Conservation (phyloP, 768 basidiomycete species). For the Phallus indusiatus region DNA sequence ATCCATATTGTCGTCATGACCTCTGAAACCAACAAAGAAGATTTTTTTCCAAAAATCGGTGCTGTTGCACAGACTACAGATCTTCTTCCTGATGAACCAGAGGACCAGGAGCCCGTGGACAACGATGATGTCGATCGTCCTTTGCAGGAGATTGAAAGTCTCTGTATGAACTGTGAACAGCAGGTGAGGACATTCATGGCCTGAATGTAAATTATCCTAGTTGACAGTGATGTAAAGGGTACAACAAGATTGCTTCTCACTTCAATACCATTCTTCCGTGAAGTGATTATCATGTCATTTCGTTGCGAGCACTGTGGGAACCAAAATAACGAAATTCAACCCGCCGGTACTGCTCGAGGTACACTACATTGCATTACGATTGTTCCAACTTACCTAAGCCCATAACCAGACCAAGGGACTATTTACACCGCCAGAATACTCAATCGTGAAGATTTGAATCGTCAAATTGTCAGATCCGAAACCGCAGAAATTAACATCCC, state of each 20-base stretch:
- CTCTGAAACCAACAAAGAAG: neutral
- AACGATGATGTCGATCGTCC: constrained; percentile 49
- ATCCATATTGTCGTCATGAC: neutral
- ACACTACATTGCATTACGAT: constrained; percentile 19
- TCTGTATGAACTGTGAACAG: constrained; percentile 91
- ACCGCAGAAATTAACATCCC: constrained; percentile 76
- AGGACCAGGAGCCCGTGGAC: constrained; percentile 13
- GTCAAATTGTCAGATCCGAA: constrained; percentile 87
- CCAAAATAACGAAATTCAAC: constrained; percentile 89
- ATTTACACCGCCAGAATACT: constrained; percentile 75
- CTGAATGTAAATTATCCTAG: neutral
- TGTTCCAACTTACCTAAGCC: neutral
- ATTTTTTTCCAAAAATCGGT: constrained; percentile 53
- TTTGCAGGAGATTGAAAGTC: constrained; percentile 77
- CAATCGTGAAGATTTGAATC: constrained; percentile 68
- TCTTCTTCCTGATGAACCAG: constrained; percentile 20
- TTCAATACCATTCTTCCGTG: constrained; percentile 88
- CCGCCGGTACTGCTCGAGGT: constrained; percentile 82
- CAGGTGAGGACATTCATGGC: constrained; percentile 49
- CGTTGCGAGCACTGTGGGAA: constrained; percentile 88
- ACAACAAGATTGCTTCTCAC: constrained; percentile 82
- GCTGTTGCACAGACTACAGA: constrained; percentile 44
- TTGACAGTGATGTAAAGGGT: constrained; percentile 46
- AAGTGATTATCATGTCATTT: constrained; percentile 96
- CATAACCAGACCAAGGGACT: constrained; percentile 62